Evolutionary conservation across 768 basidiomycete species (phyloP).

Genomic region (Kondoa subrosea): DNA sequence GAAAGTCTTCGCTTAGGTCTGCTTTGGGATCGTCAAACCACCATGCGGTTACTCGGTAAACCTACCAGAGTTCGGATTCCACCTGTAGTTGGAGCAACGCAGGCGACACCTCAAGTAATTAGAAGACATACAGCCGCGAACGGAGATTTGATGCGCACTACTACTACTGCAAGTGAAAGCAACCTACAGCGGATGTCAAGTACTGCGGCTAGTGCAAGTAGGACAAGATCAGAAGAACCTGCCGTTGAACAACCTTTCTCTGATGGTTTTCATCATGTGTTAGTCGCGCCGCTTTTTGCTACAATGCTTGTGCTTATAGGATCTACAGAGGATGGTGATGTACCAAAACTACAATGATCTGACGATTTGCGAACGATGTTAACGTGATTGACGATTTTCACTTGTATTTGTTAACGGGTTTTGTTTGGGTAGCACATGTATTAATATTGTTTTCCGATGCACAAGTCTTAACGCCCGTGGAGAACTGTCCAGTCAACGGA

Average conservation of each 20-base stretch:
- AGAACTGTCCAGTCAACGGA: too few relatives aligned
- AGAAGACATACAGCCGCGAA: neutral
- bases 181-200: too few relatives aligned
- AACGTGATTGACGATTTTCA: too few relatives aligned
- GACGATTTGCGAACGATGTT: too few relatives aligned
- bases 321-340: neutral
- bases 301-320: neutral
- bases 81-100: neutral
- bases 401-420: too few relatives aligned
- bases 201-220: too few relatives aligned
- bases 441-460: too few relatives aligned
- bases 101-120: neutral
- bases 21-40: constrained; percentile 45
- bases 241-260: neutral
- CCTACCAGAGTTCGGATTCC: constrained; percentile 7
- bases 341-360: too few relatives aligned
- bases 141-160: neutral
- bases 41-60: constrained; percentile 25
- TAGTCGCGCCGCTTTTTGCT: neutral
- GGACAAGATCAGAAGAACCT: too few relatives aligned
- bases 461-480: too few relatives aligned
- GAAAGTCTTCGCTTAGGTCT: constrained; percentile 66
- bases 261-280: neutral
- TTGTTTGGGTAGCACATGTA: too few relatives aligned
- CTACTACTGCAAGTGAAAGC: too few relatives aligned